Evolutionary conservation across 1,284 basidiomycete species (phyloP), one percentile per base, ranked within the genome.

Genomic region (Pseudozyma hubeiensis): DNA sequence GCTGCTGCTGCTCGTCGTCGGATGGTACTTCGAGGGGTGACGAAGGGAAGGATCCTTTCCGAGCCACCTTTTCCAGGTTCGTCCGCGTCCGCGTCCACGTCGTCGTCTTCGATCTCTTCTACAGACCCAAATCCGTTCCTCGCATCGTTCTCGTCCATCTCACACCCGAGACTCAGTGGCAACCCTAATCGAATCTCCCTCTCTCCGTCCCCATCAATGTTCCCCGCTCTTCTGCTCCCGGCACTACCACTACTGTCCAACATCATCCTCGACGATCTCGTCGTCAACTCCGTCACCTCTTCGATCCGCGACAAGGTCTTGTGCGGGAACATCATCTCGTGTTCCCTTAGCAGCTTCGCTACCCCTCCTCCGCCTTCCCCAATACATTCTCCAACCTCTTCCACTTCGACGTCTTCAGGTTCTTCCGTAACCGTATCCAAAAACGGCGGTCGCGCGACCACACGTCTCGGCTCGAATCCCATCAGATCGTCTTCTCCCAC

Each of bases 291-390:
- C 10, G 65, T 68, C 37, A 63, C 59, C 37, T 68, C 65, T 8
- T 58, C 59, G 48, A 68, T 68, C 46, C 53, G 53, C 29, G 59
- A 63, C 13, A 68, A 39, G 5, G 65, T 68, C 39, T 61, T 62
- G 46, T 68, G 65, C 33, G 65, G 65, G 34, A 68, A 68, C 52
- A 68, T 35, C n/a, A 40, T 19, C 33, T 68, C 65, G 48, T 68
- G 55, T 37, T 68, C 59, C 4, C 51, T 33, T 13, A 68, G 48
- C 24, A 63, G 39, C 37, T 53, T 24, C 5, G 33, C 24, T 1
- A 46, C 29, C 13, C 34, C 55, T 30, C 33, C 40, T 9, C 55
- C 41, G n/a, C 48, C 31, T 9, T 37, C 59, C 34, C 54, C 50
- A 0, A 30, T 43, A 14, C 40, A 30, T 30, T 39, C 5, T 35